Percentiles rank a stretch among this genome's conserved stretches.
Evolutionary conservation across 495 filamentous ascomycete species (phyloP).

Genomic region (Immersiella caudata): DNA sequence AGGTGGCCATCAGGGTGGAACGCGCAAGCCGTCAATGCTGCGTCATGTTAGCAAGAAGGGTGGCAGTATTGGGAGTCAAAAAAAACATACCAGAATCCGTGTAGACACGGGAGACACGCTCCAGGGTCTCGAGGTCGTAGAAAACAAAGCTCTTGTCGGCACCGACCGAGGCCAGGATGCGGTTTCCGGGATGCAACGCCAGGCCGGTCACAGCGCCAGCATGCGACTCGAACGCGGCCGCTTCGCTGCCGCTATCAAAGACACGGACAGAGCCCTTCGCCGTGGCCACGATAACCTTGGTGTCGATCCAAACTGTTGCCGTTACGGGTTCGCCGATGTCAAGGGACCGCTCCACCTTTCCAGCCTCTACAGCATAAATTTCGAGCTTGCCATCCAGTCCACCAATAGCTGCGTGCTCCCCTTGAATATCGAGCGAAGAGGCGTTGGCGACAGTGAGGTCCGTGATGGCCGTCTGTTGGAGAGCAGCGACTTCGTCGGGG

Average conservation of each 20-base stretch:
- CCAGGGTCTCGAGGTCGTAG: slow-evolving; percentile 73
- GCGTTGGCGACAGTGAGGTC: slow-evolving; percentile 62
- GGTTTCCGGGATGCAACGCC: slow-evolving; percentile 79
- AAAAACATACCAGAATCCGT: slow-evolving; percentile 73
- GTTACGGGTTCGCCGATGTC: slow-evolving; percentile 71
- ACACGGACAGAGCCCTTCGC: slow-evolving; percentile 77
- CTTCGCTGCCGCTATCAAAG: slow-evolving; percentile 68
- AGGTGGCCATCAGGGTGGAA: slow-evolving; percentile 97
- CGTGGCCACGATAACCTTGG: slow-evolving; percentile 69
- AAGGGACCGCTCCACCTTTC: slow-evolving; percentile 68
- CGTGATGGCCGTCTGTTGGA: slow-evolving; percentile 65
- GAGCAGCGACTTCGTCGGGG: slow-evolving; percentile 68
- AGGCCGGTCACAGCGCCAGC: slow-evolving; percentile 78
- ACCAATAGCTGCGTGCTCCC: slow-evolving; percentile 75
- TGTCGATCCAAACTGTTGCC: slow-evolving; percentile 76
- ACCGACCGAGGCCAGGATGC: slow-evolving; percentile 85
- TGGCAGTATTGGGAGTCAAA: neutral
- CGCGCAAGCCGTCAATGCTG: slow-evolving; percentile 74
- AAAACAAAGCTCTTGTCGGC: slow-evolving; percentile 91
- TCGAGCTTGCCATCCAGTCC: slow-evolving; percentile 76
- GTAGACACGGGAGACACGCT: slow-evolving; percentile 73
- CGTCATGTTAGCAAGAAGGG: slow-evolving; percentile 39
- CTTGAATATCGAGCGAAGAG: slow-evolving; percentile 68
- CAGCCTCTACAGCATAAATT: slow-evolving; percentile 75
- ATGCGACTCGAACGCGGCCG: slow-evolving; percentile 71